phyloP scores from a whole-genome alignment of 768 basidiomycete genomes.

The Gloeopeniophorella convolvens region DNA sequence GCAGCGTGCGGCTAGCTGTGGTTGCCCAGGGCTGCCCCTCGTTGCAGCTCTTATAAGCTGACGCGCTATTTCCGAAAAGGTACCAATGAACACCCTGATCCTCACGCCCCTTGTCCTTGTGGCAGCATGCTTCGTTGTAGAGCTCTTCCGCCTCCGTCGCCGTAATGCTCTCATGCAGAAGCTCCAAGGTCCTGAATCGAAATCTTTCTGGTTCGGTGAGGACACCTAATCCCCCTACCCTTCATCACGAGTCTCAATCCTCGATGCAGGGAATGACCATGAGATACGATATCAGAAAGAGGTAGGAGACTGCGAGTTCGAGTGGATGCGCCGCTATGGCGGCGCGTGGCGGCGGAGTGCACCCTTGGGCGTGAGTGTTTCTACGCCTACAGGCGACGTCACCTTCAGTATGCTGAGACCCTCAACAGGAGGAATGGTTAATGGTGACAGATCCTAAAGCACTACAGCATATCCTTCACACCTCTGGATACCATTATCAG shows the following conservation, averaged over 20 bases:
- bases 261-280: not conserved
- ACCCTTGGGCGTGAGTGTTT: slow-evolving; percentile 21
- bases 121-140: not conserved
- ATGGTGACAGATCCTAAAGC: slow-evolving; percentile 17
- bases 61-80: no score
- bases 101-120: not conserved
- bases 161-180: not conserved
- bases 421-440: slow-evolving; percentile 1
- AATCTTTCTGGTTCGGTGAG: not conserved
- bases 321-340: slow-evolving; percentile 22
- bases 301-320: slow-evolving; percentile 21
- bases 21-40: no score
- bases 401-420: not conserved
- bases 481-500: slow-evolving; percentile 24
- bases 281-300: not conserved
- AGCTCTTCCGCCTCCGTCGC: not conserved
- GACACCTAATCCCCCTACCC: not conserved
- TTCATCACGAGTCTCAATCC: not conserved
- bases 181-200: not conserved
- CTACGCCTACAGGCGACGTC: not conserved
- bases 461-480: slow-evolving; percentile 26
- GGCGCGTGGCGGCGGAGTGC: slow-evolving; percentile 18
- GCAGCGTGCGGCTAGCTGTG: no score
- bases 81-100: no score
- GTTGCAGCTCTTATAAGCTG: no score